These are phyloP conservation scores for Fusarium zealandicum DNA, from an alignment of 2,329 filamentous ascomycete species.

Conservation along the genomic window DNA sequence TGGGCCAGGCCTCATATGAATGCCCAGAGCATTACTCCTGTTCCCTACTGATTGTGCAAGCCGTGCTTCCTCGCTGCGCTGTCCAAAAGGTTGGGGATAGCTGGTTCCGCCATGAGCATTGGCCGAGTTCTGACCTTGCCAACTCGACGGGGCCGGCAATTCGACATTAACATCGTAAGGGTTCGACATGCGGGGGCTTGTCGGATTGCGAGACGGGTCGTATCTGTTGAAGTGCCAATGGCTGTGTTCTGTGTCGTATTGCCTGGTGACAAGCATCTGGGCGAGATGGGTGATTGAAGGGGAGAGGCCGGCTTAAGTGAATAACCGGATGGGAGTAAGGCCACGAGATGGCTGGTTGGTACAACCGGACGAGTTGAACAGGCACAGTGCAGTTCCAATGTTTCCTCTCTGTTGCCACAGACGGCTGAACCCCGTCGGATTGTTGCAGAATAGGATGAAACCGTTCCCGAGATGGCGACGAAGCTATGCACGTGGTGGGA, in stretches of 20 bases:
- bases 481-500: neutral
- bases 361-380: slow-evolving; percentile 26
- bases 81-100: slow-evolving; percentile 55
- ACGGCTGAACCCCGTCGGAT: slow-evolving; percentile 16
- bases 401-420: slow-evolving; percentile 22
- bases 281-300: slow-evolving; percentile 14
- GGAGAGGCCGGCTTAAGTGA: slow-evolving; percentile 19
- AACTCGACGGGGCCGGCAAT: slow-evolving; percentile 62
- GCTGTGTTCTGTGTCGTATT: slow-evolving; percentile 61
- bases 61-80: slow-evolving; percentile 45
- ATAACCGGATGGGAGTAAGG: slow-evolving; percentile 12
- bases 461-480: slow-evolving; percentile 30
- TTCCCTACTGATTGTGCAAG: slow-evolving; percentile 39
- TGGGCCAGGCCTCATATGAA: slow-evolving; percentile 68
- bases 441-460: slow-evolving; percentile 30
- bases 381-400: slow-evolving; percentile 30
- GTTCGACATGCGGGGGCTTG: slow-evolving; percentile 65
- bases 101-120: slow-evolving; percentile 54
- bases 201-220: slow-evolving; percentile 55
- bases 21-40: slow-evolving; percentile 59
- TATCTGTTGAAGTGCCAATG: slow-evolving; percentile 63
- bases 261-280: slow-evolving; percentile 62
- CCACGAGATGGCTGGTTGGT: slow-evolving; percentile 11
- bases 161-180: slow-evolving; percentile 55
- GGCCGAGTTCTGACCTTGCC: slow-evolving; percentile 63